Conservation (phyloP, 768 basidiomycete genomes). For the Suillus luteus region DNA sequence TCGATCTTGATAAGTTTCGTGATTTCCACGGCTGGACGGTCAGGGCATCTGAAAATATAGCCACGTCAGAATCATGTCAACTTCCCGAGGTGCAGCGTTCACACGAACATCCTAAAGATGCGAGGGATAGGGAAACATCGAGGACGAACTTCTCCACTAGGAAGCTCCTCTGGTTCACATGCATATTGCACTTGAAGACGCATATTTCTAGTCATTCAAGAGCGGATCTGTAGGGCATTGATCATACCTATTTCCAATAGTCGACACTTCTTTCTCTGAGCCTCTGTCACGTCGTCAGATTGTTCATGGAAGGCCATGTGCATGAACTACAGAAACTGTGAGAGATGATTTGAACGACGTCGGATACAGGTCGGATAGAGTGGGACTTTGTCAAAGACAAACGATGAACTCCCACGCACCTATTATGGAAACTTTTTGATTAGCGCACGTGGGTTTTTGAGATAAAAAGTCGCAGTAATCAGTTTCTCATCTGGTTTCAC, state of each 20-base stretch:
- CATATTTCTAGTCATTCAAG: slow-evolving; percentile 10
- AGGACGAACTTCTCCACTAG: slow-evolving; percentile 32
- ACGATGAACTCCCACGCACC: slow-evolving; percentile 27
- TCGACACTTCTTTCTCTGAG: slow-evolving; percentile 44
- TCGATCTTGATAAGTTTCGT: slow-evolving; percentile 58
- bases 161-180: slow-evolving; percentile 47
- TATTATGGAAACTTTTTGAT: slow-evolving; percentile 9
- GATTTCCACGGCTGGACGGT: slow-evolving; percentile 67
- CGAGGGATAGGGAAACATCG: slow-evolving; percentile 77
- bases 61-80: slow-evolving; percentile 13
- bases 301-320: slow-evolving; percentile 2
- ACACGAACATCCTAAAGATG: slow-evolving; percentile 67
- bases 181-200: slow-evolving; percentile 54
- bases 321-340: neutral
- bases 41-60: slow-evolving; percentile 54
- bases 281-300: neutral
- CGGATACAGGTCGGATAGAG: neutral
- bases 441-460: slow-evolving; percentile 27
- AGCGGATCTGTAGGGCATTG: neutral
- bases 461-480: slow-evolving; percentile 35
- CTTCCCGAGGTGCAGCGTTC: slow-evolving; percentile 9
- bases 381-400: slow-evolving; percentile 15
- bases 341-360: neutral
- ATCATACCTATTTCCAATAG: slow-evolving; percentile 59
- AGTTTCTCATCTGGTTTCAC: slow-evolving; percentile 20